Base-by-base conservation (phyloP, 2,329 filamentous ascomycete species). In the Endocalyx cinctus region DNA sequence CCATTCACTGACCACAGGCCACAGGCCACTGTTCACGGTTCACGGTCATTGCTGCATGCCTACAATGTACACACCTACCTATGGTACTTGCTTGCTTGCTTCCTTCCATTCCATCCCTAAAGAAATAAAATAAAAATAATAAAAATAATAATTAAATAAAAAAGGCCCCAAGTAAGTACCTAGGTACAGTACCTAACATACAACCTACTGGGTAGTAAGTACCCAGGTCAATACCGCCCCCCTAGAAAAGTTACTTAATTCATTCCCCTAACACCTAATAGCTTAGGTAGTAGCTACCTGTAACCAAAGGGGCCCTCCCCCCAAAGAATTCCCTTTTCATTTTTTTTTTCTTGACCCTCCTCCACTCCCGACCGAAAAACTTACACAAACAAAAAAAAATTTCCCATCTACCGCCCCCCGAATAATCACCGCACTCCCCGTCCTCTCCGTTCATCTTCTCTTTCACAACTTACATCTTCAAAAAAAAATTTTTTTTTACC, bases 351-450 rank as follows among this genome's bases (percentile, higher is more conserved):
- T n/a, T 29, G 33, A 34, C 27, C 32, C 37, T 38, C 48, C 49
- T 53, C 53, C 53, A 56, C 52, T 49, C 39, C 52, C 52, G 52
- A 50, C 52, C 53, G 52, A n/a, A n/a, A 53, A 34, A 42, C 42
- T 49, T 42, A 41, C 42, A 46, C 41, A 42, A 42, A 38, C 27
- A 37, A 39, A 45, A 48, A 51, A 51, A 52, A 47, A 50, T 52
- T 47, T 42, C 38, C 52, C 51, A 42, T 45, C 48, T 50, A 47
- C 46, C 47, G 46, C 47, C 44, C 48, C 49, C 51, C 51, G 51
- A 54, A 51, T 45, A 45, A 48, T 47, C 47, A 52, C 52, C 44
- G 43, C 41, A 43, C 45, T 47, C 43, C 51, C 52, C 49, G 45
- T 47, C 43, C 48, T 47, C 50, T 49, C 51, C 51, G 50, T 50